Evolutionary conservation across 352 stramenopile genomes (phyloP).

Genomic region (Phytophthora idaei): DNA sequence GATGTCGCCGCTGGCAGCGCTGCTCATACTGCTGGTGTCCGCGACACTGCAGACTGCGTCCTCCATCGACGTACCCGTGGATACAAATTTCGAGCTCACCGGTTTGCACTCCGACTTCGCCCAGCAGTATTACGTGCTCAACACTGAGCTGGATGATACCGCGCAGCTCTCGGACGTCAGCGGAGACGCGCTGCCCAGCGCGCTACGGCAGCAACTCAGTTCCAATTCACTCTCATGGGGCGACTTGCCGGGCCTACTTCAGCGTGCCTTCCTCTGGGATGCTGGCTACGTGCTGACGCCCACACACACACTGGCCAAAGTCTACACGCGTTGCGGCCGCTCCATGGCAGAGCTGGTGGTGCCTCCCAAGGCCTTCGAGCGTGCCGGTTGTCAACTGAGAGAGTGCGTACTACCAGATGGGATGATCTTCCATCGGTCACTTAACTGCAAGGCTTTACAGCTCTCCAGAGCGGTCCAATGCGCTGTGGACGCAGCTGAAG

Average conservation of each 20-base stretch:
- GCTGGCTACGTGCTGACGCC: constrained; percentile 59
- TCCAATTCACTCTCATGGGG: constrained; percentile 47
- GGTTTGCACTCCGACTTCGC: constrained; percentile 70
- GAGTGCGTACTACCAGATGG: constrained; percentile 25
- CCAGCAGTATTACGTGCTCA: constrained; percentile 70
- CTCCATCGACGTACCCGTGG: constrained; percentile 44
- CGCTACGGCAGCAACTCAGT: constrained; percentile 39
- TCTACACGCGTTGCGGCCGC: constrained; percentile 69
- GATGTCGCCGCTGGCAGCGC: not conserved
- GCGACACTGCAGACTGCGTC: constrained; percentile 1
- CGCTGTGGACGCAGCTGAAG: constrained; percentile 47
- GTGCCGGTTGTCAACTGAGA: constrained; percentile 47
- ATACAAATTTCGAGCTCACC: constrained; percentile 55
- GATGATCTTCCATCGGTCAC: constrained; percentile 46
- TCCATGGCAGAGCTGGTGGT: constrained; percentile 76
- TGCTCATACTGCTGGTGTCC: constrained; percentile 6
- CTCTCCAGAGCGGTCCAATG: constrained; percentile 57
- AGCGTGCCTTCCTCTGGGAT: constrained; percentile 75
- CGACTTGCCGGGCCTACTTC: constrained; percentile 58
- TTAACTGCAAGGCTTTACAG: constrained; percentile 49
- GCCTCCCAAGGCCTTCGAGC: constrained; percentile 57
- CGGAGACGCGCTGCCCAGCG: constrained; percentile 29
- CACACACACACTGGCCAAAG: constrained; percentile 36
- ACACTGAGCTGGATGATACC: constrained; percentile 37
- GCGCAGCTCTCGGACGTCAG: constrained; percentile 36